These are phyloP conservation scores for Amanita thiersii DNA, from an alignment of 768 basidiomycete genomes.

Conservation along the genomic window DNA sequence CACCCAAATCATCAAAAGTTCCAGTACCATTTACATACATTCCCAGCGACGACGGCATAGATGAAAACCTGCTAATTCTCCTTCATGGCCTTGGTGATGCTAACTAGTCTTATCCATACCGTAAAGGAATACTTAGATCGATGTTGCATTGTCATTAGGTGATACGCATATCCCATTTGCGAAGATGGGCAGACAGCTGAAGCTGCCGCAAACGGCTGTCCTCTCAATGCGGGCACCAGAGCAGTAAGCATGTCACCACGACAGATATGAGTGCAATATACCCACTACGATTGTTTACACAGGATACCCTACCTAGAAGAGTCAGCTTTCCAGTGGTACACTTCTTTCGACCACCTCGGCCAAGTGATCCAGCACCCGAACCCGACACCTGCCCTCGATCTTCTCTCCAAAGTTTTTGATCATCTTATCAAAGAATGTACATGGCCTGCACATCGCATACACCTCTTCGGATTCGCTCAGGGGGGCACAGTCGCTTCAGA, in stretches of 20 bases:
- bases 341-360: constrained; percentile 73
- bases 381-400: constrained; percentile 57
- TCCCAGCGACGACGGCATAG: constrained; percentile 75
- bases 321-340: constrained; percentile 81
- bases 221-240: constrained; percentile 77
- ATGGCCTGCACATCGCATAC: constrained; percentile 67
- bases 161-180: constrained; percentile 76
- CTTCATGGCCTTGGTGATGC: constrained; percentile 75
- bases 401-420: constrained; percentile 42
- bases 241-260: constrained; percentile 35
- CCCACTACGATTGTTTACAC: constrained; percentile 2
- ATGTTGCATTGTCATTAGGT: constrained; percentile 35
- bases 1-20: constrained; percentile 37
- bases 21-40: constrained; percentile 56
- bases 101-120: constrained; percentile 1
- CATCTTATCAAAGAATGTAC: constrained; percentile 51
- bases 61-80: constrained; percentile 79
- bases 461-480: constrained; percentile 85
- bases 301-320: constrained; percentile 78
- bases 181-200: constrained; percentile 62
- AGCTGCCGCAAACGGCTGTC: constrained; percentile 84
- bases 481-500: constrained; percentile 77
- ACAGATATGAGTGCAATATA: not conserved
- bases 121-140: constrained; percentile 1
- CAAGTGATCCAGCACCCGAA: constrained; percentile 64